phyloP scores from a whole-genome alignment of 179 eudicot genomes.

The Beta lomatogona region DNA sequence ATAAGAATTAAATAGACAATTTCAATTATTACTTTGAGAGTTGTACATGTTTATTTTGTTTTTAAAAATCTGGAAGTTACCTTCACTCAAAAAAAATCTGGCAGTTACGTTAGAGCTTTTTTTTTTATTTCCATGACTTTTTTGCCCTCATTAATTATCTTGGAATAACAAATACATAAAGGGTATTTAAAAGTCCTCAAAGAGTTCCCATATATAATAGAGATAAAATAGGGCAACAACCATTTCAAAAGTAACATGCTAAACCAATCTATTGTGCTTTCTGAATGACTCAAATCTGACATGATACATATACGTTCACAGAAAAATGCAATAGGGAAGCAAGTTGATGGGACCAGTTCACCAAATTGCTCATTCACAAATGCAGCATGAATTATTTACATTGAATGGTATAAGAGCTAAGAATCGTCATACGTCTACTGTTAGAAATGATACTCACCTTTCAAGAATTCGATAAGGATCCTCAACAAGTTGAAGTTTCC shows the following conservation, averaged over 20 bases:
- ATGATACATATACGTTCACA: neutral
- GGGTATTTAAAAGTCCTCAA: too few relatives aligned
- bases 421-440: neutral
- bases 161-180: too few relatives aligned
- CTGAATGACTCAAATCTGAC: neutral
- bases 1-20: too few relatives aligned
- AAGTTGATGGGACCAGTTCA: neutral
- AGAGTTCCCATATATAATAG: too few relatives aligned
- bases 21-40: too few relatives aligned
- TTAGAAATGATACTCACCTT: conserved; percentile 49
- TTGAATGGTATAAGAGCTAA: neutral
- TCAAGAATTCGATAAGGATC: conserved; percentile 98
- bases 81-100: too few relatives aligned
- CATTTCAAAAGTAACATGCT: too few relatives aligned
- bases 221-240: neutral
- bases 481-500: conserved; percentile 94
- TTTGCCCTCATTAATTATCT: too few relatives aligned
- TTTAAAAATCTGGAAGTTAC: too few relatives aligned
- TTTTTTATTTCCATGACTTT: too few relatives aligned
- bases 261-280: neutral
- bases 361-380: neutral
- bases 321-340: neutral
- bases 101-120: too few relatives aligned
- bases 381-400: neutral
- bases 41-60: too few relatives aligned